Base-by-base conservation (phyloP, 495 filamentous ascomycete genomes). In the Xylaria palmicola region DNA sequence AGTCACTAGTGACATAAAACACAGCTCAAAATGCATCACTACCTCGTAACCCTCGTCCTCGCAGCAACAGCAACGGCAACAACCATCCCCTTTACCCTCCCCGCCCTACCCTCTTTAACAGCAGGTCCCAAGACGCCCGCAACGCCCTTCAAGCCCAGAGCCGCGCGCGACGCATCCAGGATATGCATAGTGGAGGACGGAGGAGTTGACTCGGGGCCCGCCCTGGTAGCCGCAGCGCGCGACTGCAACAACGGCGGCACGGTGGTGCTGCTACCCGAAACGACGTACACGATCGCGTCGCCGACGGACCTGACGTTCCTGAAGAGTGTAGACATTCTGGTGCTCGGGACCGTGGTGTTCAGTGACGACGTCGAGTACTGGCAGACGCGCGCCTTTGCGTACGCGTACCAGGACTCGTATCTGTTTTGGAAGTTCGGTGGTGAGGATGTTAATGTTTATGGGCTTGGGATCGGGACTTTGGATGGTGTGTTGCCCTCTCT, bases 341-440 rank as follows among this genome's bases (percentile, higher is more conserved):
- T 88, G 63, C 77, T 79, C 56, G 83, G 81, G 15, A 77, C 74
- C 29, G 77, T 88, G 32, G 64, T 77, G 29, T 89, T 90, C 72
- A 83, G 80, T 54, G 83, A 86, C 58, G 82, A 90, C 68, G 88
- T 83, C 5, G 75, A 80, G 49, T 89, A 89, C 75, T 89, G 87
- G 86, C 81, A 88, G 66, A 75, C 72, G 12, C 78, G 86, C 58
- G 74, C 76, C 13, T 89, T 89, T 77, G 69, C 71, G 20, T 83
- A 87, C 22, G 70, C 66, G 52, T 89, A 82, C 74, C 87, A 90
- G 63, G 88, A 89, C 64, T 79, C 83, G 0, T 85, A 84, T 0
- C 85, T 85, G 4, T 89, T 89, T 79, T 90, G 86, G 81, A 80
- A 84, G 71, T 77, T 89, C 59, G 86, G 87, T 34, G 87, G 87